Evolutionary conservation across 2,329 filamentous ascomycete species (phyloP), one percentile per base, ranked within the genome.

Genomic region (Tolypocladium amazonense): DNA sequence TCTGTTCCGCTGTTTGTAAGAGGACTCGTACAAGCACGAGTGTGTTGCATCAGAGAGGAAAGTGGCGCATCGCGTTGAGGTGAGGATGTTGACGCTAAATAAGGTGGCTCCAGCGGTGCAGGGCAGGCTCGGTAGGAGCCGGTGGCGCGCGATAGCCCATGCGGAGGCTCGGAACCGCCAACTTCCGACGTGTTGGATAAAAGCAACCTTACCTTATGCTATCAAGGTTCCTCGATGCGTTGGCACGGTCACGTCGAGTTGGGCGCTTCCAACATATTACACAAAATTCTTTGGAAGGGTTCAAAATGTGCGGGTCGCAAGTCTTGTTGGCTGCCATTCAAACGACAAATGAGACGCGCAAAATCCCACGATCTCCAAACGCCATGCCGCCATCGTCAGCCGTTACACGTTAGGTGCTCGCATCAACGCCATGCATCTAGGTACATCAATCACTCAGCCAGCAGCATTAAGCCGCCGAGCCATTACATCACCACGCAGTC

Each of bases 401-500:
- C 55, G 39, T 53, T 9, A 33, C 5, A n/a, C 47, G 18, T 50
- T 33, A 20, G n/a, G n/a, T n/a, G n/a, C 25, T 33, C 27, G 18
- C 14, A 33, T 30, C 15, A 6, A 33, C 8, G 47, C 47, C 18
- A 33, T 30, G 45, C 25, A 18, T 30, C 23, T 8, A 27, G 15
- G 35, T 9, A 37, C 8, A 56, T 57, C 23, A 15, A 27, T 23
- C n/a, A 43, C 35, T 23, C 35, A 14, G 23, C 23, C 57, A 56
- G 33, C 20, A 39, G 1, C 8, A 15, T 14, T 23, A 2, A 35
- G 4, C 55, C 35, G 39, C 30, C 8, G 23, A 37, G 6, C 25
- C 58, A 18, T 70, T 64, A 81, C 80, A 82, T 82, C 57, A 82
- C 72, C 43, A 75, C 67, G 64, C 79, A 82, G 30, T 79, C 76